Evolutionary conservation across 768 basidiomycete species (phyloP), one percentile per base, ranked within the genome.

Genomic region (Candolleomyces aberdarensis): DNA sequence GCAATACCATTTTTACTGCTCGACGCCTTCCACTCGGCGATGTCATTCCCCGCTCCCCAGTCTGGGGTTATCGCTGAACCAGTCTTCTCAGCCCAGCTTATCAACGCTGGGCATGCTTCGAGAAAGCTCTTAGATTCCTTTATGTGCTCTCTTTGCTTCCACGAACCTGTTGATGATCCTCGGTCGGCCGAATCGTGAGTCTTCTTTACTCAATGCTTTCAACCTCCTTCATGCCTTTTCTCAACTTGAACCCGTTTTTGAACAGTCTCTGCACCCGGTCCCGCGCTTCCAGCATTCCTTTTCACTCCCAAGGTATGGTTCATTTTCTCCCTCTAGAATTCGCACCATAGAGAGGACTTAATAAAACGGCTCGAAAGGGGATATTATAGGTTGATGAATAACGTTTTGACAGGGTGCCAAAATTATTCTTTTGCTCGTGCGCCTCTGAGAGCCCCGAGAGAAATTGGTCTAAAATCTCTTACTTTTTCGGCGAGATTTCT

Each of bases 401-500:
- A 36, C 36, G 36, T 36, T 36, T 36, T 36, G 36, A 36, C 11
- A 36, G 32, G 36, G 36, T 36, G 36, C 36, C 36, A 36, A 36
- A 36, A 8, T 36, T 8, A 36, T 36, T 36, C 36, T 36, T 36
- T 7, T 36, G 36, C 36, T 36, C 36, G 11, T 36, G 36, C 36
- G 36, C 36, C 36, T 7, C 36, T 8, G 1, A 36, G 36, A 36
- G 36, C 36, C n/a, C n/a, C n/a, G n/a, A n/a, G n/a, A n/a, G n/a
- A n/a, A n/a, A n/a, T n/a, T n/a, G n/a, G n/a, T 36, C 36, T 43
- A 46, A 44, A 19, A 44, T 43, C 9, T 39, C 41, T 52, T 46
- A 56, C 50, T 53, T 63, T 66, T 66, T 36, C 63, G 44, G 64
- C 67, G 67, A 69, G 59, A 65, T 69, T 69, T 69, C 57, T 15